Base-by-base conservation (phyloP, 768 basidiomycete species). In the Candolleomyces eurysporus region DNA sequence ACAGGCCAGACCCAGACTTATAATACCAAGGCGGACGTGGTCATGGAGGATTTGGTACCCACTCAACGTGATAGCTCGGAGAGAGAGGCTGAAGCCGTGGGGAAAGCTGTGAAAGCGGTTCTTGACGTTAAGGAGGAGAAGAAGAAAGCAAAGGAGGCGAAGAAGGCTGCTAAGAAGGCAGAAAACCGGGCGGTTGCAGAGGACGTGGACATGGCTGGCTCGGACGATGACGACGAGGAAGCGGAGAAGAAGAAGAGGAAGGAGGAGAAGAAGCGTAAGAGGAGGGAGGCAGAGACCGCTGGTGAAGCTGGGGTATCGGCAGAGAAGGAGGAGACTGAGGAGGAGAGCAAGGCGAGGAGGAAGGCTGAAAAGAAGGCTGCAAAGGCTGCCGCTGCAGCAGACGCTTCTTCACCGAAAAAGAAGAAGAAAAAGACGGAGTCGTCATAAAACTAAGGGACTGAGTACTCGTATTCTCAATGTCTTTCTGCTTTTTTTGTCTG, bases 111-210 rank as follows among this genome's bases (percentile, higher is more conserved):
- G 22, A 82, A 88, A 75, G 88, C 81, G 36, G 92, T 86, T 42
- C 69, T 86, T 66, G 92, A 95, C 61, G 90, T 92, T 66, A 93
- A 93, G 77, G 90, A 90, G 63, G 95, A 96, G 78, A 94, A 92
- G 81, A 83, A 80, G 73, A 85, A 79, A 69, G 84, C 84, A 43
- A 93, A 92, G 77, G 90, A 93, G 76, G 91, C 91, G 76, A 82
- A 80, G 72, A 82, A 72, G 71, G 87, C 89, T 60, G 91, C 88
- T 78, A 89, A 82, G 76, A 81, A 76, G 67, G 88, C 82, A 56
- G 83, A 78, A 74, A 81, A 79, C n/a, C n/a, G 69, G 36, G 36
- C 2, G 36, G 36, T 5, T 36, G 6, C 36, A 36, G 36, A 36
- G 6, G 71, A 65, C 21, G 73, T 67, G 59, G 74, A 75, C 61